Conservation (phyloP, 257 asterid genomes). For the Solanum pimpinellifolium region DNA sequence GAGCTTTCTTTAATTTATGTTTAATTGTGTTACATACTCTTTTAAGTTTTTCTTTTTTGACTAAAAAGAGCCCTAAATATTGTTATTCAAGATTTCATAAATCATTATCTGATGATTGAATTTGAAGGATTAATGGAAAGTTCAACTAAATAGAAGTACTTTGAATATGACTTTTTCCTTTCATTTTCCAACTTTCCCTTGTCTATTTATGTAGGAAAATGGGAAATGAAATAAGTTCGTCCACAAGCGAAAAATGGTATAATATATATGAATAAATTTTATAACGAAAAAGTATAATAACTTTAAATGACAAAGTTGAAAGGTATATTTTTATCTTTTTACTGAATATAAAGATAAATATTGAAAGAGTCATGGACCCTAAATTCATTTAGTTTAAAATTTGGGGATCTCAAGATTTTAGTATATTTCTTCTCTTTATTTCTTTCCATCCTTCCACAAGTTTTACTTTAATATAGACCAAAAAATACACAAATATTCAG, state of each 20-base stretch:
- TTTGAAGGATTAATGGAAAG: neutral
- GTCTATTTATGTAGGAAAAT: neutral
- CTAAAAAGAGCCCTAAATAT: neutral
- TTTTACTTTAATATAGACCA: neutral
- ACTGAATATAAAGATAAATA: neutral
- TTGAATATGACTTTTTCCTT: neutral
- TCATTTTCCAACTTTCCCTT: neutral
- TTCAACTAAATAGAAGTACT: neutral
- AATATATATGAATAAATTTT: neutral
- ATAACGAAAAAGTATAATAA: too few relatives aligned
- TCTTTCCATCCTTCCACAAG: neutral
- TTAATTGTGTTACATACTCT: neutral
- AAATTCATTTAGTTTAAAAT: neutral
- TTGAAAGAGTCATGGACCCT: neutral
- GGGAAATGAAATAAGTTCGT: neutral
- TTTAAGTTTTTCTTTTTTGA: neutral
- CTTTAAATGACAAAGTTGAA: too few relatives aligned
- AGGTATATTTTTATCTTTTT: too few relatives aligned
- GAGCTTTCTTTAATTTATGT: neutral
- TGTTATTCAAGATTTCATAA: neutral
- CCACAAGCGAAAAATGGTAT: neutral
- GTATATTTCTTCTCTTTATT: neutral
- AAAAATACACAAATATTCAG: neutral
- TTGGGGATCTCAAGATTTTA: neutral
- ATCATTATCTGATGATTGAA: neutral